A percentile compares a stretch with the other conserved stretches of the same genome.
phyloP scores from a whole-genome alignment of 139 green algal genomes.

The Chlorella sp. region DNA sequence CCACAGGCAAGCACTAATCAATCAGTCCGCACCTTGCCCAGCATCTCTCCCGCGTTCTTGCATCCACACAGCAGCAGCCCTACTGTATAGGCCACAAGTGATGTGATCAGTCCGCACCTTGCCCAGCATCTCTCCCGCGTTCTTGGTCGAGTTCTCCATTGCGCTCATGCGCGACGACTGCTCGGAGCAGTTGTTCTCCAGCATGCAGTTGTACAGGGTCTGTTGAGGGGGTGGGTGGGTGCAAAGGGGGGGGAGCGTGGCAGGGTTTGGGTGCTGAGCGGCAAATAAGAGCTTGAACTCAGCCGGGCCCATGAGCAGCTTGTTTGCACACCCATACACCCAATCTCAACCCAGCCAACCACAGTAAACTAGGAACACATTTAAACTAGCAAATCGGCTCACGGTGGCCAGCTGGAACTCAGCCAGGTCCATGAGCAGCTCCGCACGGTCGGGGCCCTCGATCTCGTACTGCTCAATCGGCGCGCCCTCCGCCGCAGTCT shows the following conservation, averaged over 20 bases:
- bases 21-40: not conserved
- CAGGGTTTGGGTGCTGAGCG: not conserved
- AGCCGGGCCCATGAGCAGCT: not conserved
- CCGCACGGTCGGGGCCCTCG: slow-evolving; percentile 86
- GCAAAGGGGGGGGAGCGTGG: not conserved
- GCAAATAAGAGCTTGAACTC: not conserved
- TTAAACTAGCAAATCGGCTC: too few relatives aligned
- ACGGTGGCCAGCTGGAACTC: slow-evolving; percentile 97
- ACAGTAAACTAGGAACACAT: too few relatives aligned
- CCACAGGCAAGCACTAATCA: not conserved
- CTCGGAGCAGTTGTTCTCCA: slow-evolving; percentile 98
- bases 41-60: not conserved
- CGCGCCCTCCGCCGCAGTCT: slow-evolving; percentile 70
- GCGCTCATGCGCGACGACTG: slow-evolving; percentile 95
- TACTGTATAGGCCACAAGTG: not conserved
- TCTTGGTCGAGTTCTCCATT: slow-evolving; percentile 99
- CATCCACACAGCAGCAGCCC: not conserved
- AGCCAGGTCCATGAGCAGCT: slow-evolving; percentile 91
- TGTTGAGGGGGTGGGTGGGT: slow-evolving; percentile 39
- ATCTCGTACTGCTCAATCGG: slow-evolving; percentile 95
- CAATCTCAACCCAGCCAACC: too few relatives aligned
- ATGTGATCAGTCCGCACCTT: slow-evolving; percentile 32
- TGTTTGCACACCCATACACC: too few relatives aligned
- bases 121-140: slow-evolving; percentile 94
- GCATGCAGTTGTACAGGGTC: slow-evolving; percentile 92